Conservation (phyloP, 163 green algal genomes). For the Chlamydomonas reinhardtii region DNA sequence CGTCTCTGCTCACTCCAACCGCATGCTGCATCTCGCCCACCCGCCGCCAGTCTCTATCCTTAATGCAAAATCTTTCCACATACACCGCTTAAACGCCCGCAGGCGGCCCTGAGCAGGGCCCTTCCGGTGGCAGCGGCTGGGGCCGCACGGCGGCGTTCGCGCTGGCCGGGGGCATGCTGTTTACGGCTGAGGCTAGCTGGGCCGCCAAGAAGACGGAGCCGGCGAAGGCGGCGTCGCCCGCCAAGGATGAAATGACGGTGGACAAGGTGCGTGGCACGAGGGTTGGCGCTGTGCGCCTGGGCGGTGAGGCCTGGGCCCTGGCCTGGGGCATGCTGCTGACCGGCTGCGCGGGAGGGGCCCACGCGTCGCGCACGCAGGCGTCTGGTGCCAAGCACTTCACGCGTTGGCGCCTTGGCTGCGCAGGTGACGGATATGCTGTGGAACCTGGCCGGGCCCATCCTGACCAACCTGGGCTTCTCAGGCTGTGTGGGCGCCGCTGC, state of each 20-base stretch:
- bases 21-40: too few relatives aligned
- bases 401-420: too few relatives aligned
- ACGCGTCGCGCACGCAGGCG: too few relatives aligned
- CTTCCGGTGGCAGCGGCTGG: conserved; percentile 11
- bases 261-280: conserved; percentile 34
- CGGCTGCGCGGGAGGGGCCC: too few relatives aligned
- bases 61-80: background rate
- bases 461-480: conserved; percentile 48
- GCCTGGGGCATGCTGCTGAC: too few relatives aligned
- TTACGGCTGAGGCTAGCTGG: conserved; percentile 22
- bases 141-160: conserved; percentile 9
- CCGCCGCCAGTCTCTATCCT: too few relatives aligned
- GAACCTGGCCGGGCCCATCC: conserved; percentile 32
- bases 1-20: too few relatives aligned
- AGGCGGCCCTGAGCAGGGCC: background rate
- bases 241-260: conserved; percentile 6
- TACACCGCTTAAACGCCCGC: background rate
- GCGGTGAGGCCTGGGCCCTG: too few relatives aligned
- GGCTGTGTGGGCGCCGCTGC: conserved; percentile 27
- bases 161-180: background rate
- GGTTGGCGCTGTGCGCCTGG: too few relatives aligned
- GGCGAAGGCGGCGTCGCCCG: background rate
- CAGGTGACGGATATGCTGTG: conserved; percentile 36
- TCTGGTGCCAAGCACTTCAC: too few relatives aligned
- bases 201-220: background rate